Base-by-base conservation (phyloP, 768 basidiomycete genomes). In the Sistotremastrum niveocremeum region DNA sequence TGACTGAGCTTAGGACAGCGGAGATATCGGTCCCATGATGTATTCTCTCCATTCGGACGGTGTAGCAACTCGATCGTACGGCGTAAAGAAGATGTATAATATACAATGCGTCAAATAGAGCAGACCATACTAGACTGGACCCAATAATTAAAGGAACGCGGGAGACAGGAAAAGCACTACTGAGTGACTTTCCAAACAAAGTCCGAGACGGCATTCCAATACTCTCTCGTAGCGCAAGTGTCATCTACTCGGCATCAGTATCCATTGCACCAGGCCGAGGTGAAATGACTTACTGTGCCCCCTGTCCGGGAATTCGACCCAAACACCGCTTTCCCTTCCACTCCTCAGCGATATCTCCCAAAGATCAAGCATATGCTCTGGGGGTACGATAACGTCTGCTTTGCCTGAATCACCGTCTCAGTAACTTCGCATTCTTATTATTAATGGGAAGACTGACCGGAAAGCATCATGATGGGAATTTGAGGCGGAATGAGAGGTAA, bases 401-500 rank as follows among this genome's bases (percentile, higher is more conserved):
- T 20, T 20, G 20, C 20, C 20, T 20, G 20, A 20, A 20, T 56
- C 58, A 39, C 59, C 55, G 20, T 42, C 45, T 33, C 46, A 31
- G 45, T 20, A 12, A 30, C 10, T 31, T 5, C 38, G 11, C 12
- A 33, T 3, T 34, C 11, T 32, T 45, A n/a, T 4, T 20, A 37
- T 41, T 9, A 31, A 51, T 48, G 48, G 48, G 50, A 51, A 51
- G 8, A 44, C 50, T 34, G 50, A 48, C n/a, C 93, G 45, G 82
- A 83, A 30, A 97, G 63, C 74, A 94, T 81, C 12, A 95, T 68
- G 7, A 91, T 79, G 0, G 88, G 88, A 3, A 71, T 81, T 3
- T 65, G 68, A 30, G 68, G 63, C 4, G 82, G 81, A 28, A 86
- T 79, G 30, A 70, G 56, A 0, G 71, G 69, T 34, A 86, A 70